Evolutionary conservation across 1,284 basidiomycete species (phyloP).

Genomic region (Austroboletus niveus): DNA sequence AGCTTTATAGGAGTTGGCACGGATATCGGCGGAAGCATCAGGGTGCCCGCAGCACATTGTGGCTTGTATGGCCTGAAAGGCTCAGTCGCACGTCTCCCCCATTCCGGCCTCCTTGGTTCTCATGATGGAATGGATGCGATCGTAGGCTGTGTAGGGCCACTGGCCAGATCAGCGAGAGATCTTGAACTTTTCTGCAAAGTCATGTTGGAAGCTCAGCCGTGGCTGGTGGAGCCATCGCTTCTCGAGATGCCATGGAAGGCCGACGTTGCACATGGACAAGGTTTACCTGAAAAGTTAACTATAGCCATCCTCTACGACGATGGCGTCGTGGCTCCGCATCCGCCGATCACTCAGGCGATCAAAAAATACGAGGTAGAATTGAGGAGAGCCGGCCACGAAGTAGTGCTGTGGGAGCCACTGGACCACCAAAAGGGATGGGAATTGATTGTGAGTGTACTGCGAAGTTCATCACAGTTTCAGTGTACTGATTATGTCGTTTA

Average conservation of each 20-base stretch:
- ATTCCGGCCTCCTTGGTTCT: conserved; percentile 49
- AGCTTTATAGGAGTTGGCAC: conserved; percentile 58
- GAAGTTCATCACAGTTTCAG: not conserved
- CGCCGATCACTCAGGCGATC: conserved; percentile 51
- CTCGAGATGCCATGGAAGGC: conserved; percentile 54
- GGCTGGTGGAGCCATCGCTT: conserved; percentile 52
- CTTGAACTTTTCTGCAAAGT: conserved; percentile 51
- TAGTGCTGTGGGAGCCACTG: conserved; percentile 47
- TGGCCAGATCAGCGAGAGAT: conserved; percentile 52
- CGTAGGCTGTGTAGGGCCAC: conserved; percentile 50
- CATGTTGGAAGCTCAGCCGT: conserved; percentile 51
- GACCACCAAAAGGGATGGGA: conserved; percentile 49
- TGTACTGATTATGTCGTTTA: conserved; percentile 21
- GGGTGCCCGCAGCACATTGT: conserved; percentile 37
- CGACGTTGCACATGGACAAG: conserved; percentile 34
- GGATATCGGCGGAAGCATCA: conserved; percentile 52
- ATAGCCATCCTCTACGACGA: conserved; percentile 57
- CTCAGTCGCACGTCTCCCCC: conserved; percentile 49
- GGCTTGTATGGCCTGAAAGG: conserved; percentile 59
- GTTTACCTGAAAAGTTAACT: conserved; percentile 43
- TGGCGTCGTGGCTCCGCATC: conserved; percentile 52
- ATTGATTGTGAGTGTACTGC: conserved; percentile 40
- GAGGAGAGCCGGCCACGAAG: conserved; percentile 51
- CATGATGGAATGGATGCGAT: conserved; percentile 57
- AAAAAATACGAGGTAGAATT: conserved; percentile 43